A percentile compares a stretch with the other conserved stretches of the same genome.
phyloP scores from a whole-genome alignment of 148 eudicot species.

The Simmondsia chinensis region DNA sequence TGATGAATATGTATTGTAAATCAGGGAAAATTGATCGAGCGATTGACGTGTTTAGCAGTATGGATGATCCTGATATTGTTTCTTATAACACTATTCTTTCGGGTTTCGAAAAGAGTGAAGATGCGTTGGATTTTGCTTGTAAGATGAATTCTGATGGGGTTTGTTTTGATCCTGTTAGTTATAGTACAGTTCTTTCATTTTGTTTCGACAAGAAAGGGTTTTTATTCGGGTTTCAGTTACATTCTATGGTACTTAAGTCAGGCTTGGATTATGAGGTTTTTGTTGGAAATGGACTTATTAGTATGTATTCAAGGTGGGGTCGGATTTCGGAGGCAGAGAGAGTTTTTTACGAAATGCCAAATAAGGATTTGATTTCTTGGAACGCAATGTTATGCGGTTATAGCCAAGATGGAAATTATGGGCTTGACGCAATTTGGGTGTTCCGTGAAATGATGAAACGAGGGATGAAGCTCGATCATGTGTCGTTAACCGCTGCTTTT shows the following conservation, averaged over 20 bases:
- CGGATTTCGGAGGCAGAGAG: constrained; percentile 47
- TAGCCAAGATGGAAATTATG: constrained; percentile 61
- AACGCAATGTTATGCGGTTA: constrained; percentile 82
- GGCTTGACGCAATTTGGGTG: constrained; percentile 36
- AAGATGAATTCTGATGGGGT: constrained; percentile 51
- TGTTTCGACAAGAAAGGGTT: constrained; percentile 54
- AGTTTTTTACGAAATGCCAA: constrained; percentile 54
- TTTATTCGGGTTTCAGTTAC: constrained; percentile 58
- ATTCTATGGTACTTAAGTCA: constrained; percentile 33
- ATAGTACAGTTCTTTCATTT: constrained; percentile 45
- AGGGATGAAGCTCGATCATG: constrained; percentile 58
- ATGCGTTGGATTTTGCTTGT: constrained; percentile 50
- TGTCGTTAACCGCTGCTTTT: constrained; percentile 59
- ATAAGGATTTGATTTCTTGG: constrained; percentile 85
- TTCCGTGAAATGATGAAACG: constrained; percentile 57
- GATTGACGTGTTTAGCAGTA: constrained; percentile 27
- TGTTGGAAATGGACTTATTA: constrained; percentile 68
- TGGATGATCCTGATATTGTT: constrained; percentile 55
- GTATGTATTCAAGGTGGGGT: constrained; percentile 73
- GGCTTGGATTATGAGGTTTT: constrained; percentile 54
- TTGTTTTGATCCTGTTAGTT: constrained; percentile 63
- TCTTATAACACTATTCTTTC: constrained; percentile 73
- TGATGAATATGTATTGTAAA: constrained; percentile 83
- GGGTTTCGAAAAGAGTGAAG: constrained; percentile 47
- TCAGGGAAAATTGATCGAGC: constrained; percentile 35